Percentiles rank a stretch among this genome's conserved stretches.
These are phyloP conservation scores for Gossypium lobatum DNA, from an alignment of 441 rosid genomes.

Conservation along the genomic window DNA sequence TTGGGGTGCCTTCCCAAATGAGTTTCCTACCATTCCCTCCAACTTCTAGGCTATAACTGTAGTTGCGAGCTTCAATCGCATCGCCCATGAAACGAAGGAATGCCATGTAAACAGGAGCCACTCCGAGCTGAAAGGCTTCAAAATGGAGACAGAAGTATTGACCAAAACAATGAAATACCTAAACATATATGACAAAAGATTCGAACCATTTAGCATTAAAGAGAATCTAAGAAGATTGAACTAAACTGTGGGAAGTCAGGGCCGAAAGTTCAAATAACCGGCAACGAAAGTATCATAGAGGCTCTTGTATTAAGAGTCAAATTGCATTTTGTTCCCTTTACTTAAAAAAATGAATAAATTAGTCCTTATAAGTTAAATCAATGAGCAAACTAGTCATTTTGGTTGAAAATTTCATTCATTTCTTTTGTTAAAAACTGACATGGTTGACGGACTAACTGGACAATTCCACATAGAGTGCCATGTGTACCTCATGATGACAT, in stretches of 20 bases:
- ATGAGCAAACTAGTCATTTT: no score
- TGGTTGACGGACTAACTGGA: no score
- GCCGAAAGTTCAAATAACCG: neutral
- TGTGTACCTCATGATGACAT: no score
- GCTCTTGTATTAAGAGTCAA: no score
- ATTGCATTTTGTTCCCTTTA: no score
- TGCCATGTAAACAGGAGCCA: slow-evolving; percentile 97
- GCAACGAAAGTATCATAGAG: no score
- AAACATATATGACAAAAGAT: slow-evolving; percentile 6
- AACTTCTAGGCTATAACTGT: slow-evolving; percentile 92
- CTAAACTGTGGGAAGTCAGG: neutral
- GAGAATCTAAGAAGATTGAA: neutral
- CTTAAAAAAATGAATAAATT: no score
- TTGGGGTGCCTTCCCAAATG: slow-evolving; percentile 86
- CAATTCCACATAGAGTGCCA: no score
- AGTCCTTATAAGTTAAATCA: no score
- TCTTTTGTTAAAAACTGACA: no score
- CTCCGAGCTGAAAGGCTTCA: slow-evolving; percentile 93
- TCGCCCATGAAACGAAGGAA: slow-evolving; percentile 95
- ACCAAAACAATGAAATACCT: slow-evolving; percentile 95
- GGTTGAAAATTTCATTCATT: no score
- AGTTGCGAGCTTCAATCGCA: slow-evolving; percentile 79
- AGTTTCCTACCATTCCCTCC: slow-evolving; percentile 90
- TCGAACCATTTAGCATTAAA: neutral
- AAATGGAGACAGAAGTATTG: slow-evolving; percentile 96